A percentile compares a stretch with the other conserved stretches of the same genome.
Evolutionary conservation across 257 asterid species (phyloP).

Genomic region (Rauvolfia tetraphylla): DNA sequence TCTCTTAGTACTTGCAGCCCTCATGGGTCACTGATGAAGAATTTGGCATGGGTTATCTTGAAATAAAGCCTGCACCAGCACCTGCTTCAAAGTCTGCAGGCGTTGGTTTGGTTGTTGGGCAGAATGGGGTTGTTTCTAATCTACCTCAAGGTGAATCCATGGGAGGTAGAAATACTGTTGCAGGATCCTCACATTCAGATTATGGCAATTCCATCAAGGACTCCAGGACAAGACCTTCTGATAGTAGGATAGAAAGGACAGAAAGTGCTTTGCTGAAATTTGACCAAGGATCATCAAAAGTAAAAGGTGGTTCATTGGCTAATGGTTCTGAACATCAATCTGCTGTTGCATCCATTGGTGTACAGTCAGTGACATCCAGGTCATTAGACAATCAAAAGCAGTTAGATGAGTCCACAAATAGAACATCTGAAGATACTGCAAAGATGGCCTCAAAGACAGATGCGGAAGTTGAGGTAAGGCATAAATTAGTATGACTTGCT

Average conservation of each 20-base stretch:
- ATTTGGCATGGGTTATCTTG: conserved; percentile 97
- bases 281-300: conserved; percentile 43
- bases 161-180: conserved; percentile 46
- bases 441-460: conserved; percentile 49
- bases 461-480: conserved; percentile 75
- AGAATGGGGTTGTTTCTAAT: conserved; percentile 52
- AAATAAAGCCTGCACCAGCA: conserved; percentile 67
- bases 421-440: conserved; percentile 56
- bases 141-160: conserved; percentile 57
- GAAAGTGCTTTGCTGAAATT: conserved; percentile 43
- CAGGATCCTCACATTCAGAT: conserved; percentile 51
- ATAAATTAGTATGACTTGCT: not conserved
- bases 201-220: conserved; percentile 55
- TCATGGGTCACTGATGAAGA: conserved; percentile 99
- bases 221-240: conserved; percentile 45
- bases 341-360: conserved; percentile 40
- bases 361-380: conserved; percentile 34
- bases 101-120: conserved; percentile 43
- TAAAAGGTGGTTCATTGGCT: conserved; percentile 33
- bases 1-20: conserved; percentile 44
- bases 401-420: conserved; percentile 55
- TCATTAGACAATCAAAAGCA: conserved; percentile 63
- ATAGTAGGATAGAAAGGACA: conserved; percentile 51
- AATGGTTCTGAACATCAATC: conserved; percentile 49
- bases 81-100: conserved; percentile 61